Percentiles rank a stretch among this genome's conserved stretches.
These are phyloP conservation scores for Erythrophleum ivorense DNA, from an alignment of 331 rosid species.

Conservation along the genomic window DNA sequence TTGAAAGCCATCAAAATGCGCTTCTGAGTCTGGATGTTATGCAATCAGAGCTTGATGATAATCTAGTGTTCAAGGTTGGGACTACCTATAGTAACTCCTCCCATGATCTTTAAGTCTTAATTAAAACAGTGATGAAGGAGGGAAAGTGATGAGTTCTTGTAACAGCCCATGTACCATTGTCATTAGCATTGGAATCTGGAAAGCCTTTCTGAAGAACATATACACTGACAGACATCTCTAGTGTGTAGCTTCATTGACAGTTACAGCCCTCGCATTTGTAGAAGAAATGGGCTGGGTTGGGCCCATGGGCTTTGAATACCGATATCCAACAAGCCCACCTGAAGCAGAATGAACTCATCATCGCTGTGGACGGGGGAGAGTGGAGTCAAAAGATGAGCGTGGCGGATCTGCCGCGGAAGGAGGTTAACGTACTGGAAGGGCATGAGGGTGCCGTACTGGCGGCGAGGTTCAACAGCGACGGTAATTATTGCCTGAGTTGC, in stretches of 20 bases:
- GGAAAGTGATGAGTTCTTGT: background rate
- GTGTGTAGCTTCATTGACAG: background rate
- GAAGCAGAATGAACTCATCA: too few species aligned
- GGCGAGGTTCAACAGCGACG: constrained; percentile 80
- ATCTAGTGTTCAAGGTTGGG: background rate
- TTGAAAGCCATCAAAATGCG: constrained; percentile 16
- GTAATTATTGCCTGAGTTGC: constrained; percentile 79
- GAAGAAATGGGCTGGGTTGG: background rate
- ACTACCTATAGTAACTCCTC: background rate
- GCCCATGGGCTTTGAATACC: background rate
- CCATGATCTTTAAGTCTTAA: background rate
- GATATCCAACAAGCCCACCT: background rate
- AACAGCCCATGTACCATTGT: background rate
- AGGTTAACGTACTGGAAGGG: constrained; percentile 66
- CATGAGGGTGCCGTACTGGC: constrained; percentile 89
- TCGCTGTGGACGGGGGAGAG: too few species aligned
- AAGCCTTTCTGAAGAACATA: background rate
- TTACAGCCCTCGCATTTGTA: too few species aligned
- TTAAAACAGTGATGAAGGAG: background rate
- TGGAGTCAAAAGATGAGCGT: constrained; percentile 48
- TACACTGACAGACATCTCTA: too few species aligned
- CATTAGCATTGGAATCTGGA: background rate
- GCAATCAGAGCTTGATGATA: background rate
- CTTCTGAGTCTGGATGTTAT: too few species aligned
- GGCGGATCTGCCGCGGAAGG: constrained; percentile 69